A percentile compares a stretch with the other conserved stretches of the same genome.
Evolutionary conservation across 805 yeast species (phyloP).

Genomic region (Candida khao-thaluensis): DNA sequence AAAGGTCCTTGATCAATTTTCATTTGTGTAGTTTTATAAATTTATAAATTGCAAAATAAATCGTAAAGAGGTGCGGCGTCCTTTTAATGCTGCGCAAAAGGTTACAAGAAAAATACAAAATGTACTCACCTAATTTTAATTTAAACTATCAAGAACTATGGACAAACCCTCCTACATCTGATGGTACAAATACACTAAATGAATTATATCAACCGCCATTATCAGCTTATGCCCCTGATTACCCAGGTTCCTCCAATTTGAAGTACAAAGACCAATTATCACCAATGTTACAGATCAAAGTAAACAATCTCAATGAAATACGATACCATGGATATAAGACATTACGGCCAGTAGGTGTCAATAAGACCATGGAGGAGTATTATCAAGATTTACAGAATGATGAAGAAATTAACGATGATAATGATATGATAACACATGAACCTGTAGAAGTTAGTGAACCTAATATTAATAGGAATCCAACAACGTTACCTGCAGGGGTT

Average conservation of each 20-base stretch:
- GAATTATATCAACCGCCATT: constrained; percentile 49
- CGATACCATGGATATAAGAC: constrained; percentile 34
- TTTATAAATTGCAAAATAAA: no score
- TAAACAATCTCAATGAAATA: constrained; percentile 25
- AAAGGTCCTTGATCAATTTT: no score
- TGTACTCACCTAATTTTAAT: constrained; percentile 17
- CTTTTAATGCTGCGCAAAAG: no score
- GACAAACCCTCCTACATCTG: constrained; percentile 11
- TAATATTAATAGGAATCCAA: not conserved
- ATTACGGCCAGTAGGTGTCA: constrained; percentile 39
- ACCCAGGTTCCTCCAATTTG: constrained; percentile 25
- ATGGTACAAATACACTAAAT: constrained; percentile 15
- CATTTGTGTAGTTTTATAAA: no score
- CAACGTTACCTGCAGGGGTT: constrained; percentile 4
- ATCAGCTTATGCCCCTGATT: constrained; percentile 52
- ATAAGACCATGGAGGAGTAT: constrained; percentile 40
- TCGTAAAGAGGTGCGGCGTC: no score
- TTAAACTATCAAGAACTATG: constrained; percentile 14
- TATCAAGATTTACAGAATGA: constrained; percentile 16
- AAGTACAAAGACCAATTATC: constrained; percentile 10
- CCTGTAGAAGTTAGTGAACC: not conserved
- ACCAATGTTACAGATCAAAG: constrained; percentile 20
- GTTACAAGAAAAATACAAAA: constrained; percentile 5
- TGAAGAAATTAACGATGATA: constrained; percentile 1
- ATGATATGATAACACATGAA: not conserved